Conservation (phyloP, 306 rosid species). For the Carpinus fangiana region DNA sequence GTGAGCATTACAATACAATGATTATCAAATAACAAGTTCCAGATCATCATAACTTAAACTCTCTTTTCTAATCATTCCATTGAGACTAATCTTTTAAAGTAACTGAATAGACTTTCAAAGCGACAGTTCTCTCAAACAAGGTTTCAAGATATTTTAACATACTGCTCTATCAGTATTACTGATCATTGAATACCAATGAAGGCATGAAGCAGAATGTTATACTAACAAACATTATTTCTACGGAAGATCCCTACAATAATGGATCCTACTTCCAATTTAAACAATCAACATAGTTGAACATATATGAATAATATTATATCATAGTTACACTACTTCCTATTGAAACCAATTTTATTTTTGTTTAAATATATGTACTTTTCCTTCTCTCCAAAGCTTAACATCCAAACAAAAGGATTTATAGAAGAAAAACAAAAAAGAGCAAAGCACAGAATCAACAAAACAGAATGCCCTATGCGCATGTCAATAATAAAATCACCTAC, state of each 20-base stretch:
- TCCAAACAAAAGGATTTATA: neutral
- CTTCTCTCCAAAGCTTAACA: neutral
- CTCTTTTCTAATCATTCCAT: neutral
- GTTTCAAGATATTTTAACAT: neutral
- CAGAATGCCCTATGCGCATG: neutral
- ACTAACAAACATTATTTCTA: neutral
- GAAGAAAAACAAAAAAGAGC: neutral
- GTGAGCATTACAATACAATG: neutral
- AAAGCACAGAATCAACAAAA: neutral
- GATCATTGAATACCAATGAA: neutral
- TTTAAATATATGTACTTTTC: neutral
- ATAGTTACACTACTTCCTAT: neutral
- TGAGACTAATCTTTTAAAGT: neutral
- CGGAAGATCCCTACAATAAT: neutral
- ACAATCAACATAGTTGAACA: neutral
- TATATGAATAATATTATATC: too few relatives aligned
- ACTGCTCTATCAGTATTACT: neutral
- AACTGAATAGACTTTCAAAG: neutral
- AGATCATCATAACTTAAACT: neutral
- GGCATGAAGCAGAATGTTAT: neutral
- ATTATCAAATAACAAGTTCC: neutral
- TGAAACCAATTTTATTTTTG: neutral
- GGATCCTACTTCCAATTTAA: neutral
- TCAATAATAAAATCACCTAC: neutral
- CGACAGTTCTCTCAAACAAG: neutral